Evolutionary conservation across 768 basidiomycete species (phyloP), one percentile per base, ranked within the genome.

Genomic region (Phaeolepiota aurea): DNA sequence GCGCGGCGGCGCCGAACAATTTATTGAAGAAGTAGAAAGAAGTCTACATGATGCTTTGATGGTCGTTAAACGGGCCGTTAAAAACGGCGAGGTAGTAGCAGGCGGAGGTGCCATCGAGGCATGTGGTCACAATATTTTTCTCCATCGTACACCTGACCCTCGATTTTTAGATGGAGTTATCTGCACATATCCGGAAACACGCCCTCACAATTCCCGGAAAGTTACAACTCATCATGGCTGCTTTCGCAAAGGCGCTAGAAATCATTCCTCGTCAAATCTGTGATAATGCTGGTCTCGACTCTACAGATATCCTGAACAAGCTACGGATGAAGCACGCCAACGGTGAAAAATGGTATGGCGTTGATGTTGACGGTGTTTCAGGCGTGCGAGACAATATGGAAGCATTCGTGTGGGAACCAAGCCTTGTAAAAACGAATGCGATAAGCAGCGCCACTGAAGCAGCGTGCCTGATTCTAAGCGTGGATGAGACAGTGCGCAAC

Each of bases 1-100:
- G 44, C 77, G 96, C 39, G 96, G 96, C 44, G 96, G 96, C 20
- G 96, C 96, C 0, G 93, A 98, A 54, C 96, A 99, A 59, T 98
- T 99, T 62, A 98, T 98, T 46, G 91, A 91, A 56, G 96, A 98
- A 61, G 93, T 98, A 5, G 94, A 98, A 62, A 70, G 96, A 42
- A 92, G 89, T 77, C 63, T 99, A 50, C 94, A 99, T 55, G 96
- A 99, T 56, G 93, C 94, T 1, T 90, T 98, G 53, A 98, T 98
- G 93, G 93, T 99, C n/a, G 96, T 99, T 32, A 96, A 96, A 64
- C 75, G 96, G 39, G 93, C 96, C 3, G 82, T 99, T 51, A 84
- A 83, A 56, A 98, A 92, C 56, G 91, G 89, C 31, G 87, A 94
- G 41, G 83, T 99, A 38, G 96, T 99, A 23, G 96, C 96, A 7